Evolutionary conservation across 495 filamentous ascomycete genomes (phyloP).

Genomic region (Penicillium waksmanii): DNA sequence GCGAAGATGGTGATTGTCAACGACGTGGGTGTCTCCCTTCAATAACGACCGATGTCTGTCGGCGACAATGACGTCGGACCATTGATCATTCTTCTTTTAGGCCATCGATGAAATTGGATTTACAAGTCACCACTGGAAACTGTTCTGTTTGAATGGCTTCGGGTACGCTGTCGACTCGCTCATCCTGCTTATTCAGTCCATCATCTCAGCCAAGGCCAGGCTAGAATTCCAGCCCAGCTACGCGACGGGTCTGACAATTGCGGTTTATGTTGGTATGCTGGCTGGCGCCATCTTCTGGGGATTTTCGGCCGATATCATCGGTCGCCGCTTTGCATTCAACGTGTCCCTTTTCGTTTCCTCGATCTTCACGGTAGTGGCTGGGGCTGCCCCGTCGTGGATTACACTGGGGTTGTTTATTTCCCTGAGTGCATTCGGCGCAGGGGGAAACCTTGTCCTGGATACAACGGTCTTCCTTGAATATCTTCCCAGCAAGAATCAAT

Average conservation of each 20-base stretch:
- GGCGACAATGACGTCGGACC: too few relatives aligned
- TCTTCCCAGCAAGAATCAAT: constrained; percentile 48
- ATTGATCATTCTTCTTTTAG: constrained; percentile 19
- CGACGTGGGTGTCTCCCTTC: constrained; percentile 51
- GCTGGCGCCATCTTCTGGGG: constrained; percentile 60
- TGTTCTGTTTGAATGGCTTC: constrained; percentile 70
- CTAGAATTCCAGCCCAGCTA: constrained; percentile 59
- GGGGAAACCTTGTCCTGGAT: constrained; percentile 72
- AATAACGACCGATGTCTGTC: too few relatives aligned
- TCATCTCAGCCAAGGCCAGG: constrained; percentile 56
- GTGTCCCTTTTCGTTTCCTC: constrained; percentile 50
- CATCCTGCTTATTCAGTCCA: constrained; percentile 67
- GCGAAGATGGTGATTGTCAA: constrained; percentile 73
- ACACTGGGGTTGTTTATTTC: constrained; percentile 51
- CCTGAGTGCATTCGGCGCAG: constrained; percentile 54
- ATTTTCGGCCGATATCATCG: constrained; percentile 56
- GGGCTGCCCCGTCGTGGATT: constrained; percentile 51
- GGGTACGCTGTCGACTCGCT: constrained; percentile 73
- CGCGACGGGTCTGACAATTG: constrained; percentile 60
- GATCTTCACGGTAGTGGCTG: constrained; percentile 55
- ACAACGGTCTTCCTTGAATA: constrained; percentile 63
- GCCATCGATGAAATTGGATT: constrained; percentile 76
- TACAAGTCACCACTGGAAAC: constrained; percentile 68
- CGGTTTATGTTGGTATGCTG: constrained; percentile 59
- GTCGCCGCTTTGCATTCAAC: constrained; percentile 58